A percentile compares a stretch with the other conserved stretches of the same genome.
phyloP scores from a whole-genome alignment of 805 yeast genomes.

The Candida ficus region DNA sequence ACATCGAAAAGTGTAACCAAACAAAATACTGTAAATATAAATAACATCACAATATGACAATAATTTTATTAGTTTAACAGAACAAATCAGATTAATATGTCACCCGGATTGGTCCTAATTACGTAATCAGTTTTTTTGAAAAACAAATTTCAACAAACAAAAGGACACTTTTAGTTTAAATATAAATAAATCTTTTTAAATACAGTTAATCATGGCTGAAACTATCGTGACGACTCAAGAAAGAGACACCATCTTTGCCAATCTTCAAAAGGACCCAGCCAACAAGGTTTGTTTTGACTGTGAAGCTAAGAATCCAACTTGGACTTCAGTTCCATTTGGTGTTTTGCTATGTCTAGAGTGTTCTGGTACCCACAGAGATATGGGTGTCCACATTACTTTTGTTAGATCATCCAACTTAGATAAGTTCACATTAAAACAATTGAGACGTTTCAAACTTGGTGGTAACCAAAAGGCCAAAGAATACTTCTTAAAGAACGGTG shows the following conservation, averaged over 20 bases:
- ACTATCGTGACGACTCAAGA: slow-evolving; percentile 18
- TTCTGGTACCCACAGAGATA: slow-evolving; percentile 89
- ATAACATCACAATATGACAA: no score
- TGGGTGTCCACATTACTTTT: slow-evolving; percentile 95
- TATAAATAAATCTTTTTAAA: no score
- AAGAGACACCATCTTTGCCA: slow-evolving; percentile 20
- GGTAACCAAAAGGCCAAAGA: slow-evolving; percentile 87
- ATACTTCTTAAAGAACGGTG: slow-evolving; percentile 80
- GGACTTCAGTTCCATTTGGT: slow-evolving; percentile 98
- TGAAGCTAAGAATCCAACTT: slow-evolving; percentile 88
- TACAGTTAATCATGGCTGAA: no score
- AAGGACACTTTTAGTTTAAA: not conserved
- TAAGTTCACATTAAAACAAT: slow-evolving; percentile 87
- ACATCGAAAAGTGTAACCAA: no score
- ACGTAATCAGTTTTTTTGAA: no score
- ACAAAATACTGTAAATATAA: no score
- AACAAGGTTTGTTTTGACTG: slow-evolving; percentile 93
- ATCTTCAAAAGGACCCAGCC: slow-evolving; percentile 47
- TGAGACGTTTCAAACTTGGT: slow-evolving; percentile 89
- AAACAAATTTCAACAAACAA: not conserved
- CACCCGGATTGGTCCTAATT: no score
- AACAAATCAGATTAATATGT: no score
- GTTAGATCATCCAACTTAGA: slow-evolving; percentile 90
- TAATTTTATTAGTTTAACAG: no score
- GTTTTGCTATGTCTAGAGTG: slow-evolving; percentile 90